phyloP scores from a whole-genome alignment of 116 monocot genomes.

The Dioscorea cayenensis region DNA sequence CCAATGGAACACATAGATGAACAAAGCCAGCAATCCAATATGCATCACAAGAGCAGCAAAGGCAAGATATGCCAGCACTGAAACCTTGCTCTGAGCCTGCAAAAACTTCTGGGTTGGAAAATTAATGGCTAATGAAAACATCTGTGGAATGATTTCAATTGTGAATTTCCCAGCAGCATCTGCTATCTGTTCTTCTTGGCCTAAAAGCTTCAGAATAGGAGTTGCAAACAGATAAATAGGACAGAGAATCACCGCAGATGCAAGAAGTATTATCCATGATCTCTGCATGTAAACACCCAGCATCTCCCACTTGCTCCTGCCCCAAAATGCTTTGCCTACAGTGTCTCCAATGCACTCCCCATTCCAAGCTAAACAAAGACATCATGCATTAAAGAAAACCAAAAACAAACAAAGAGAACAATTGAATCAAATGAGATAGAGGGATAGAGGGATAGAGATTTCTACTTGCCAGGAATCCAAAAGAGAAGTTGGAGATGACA shows the following conservation, averaged over 20 bases:
- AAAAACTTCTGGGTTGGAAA: constrained; percentile 83
- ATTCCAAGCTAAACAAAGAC: constrained; percentile 51
- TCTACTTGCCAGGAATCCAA: constrained; percentile 65
- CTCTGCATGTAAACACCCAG: constrained; percentile 87
- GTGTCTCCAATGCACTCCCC: constrained; percentile 93
- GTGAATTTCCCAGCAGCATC: constrained; percentile 58
- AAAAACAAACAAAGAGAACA: too few species aligned
- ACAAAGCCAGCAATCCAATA: constrained; percentile 27
- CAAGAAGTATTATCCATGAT: constrained; percentile 68
- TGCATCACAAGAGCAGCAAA: constrained; percentile 27
- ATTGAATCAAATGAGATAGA: too few species aligned
- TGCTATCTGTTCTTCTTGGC: constrained; percentile 58
- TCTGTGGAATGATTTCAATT: constrained; percentile 48
- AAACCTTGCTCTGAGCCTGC: constrained; percentile 84
- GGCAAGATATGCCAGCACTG: constrained; percentile 44
- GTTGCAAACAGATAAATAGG: constrained; percentile 58
- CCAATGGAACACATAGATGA: constrained; percentile 44
- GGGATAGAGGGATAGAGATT: too few species aligned
- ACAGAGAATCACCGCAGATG: constrained; percentile 29
- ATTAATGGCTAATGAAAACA: constrained; percentile 60
- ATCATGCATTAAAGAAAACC: too few species aligned
- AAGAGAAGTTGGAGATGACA: constrained; percentile 70
- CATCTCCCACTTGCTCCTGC: constrained; percentile 68
- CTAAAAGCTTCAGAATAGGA: constrained; percentile 51
- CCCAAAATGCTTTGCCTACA: constrained; percentile 83